Evolutionary conservation across 2,329 filamentous ascomycete species (phyloP), one percentile per base, ranked within the genome.

Genomic region (Incumbomyces delicatus): DNA sequence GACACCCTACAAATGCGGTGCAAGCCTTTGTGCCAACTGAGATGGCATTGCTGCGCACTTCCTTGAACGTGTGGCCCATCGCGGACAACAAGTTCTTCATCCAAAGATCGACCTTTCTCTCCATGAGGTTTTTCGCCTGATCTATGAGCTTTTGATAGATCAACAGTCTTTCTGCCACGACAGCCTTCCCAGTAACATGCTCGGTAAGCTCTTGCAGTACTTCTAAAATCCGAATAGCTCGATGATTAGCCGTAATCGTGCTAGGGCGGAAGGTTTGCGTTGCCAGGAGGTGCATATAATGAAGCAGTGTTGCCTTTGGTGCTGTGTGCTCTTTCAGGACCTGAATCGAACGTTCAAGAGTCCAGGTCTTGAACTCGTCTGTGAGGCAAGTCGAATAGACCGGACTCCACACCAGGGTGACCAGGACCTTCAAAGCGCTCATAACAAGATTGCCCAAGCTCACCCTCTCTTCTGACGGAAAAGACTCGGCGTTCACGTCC

Each of bases 81-180:
- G 87, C 87, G 16, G 80, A 80, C 53, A 96, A 80, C 16, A 95
- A 69, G 61, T 94, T 83, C 43, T 83, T 75, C 41, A 95, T 71
- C 90, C 92, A 98, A 49, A 86, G 75, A 2, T 76, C 72, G 46
- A 76, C 70, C 35, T 87, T 80, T 18, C 74, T 67, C 13, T 81
- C 66, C 81, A 98, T 94, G 17, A 79, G 69, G 14, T 72, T 65
- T 42, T 76, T 81, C 3, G 80, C 77, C 64, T 94, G 85, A 49
- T 77, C 76, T 18, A 95, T 65, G 1, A 98, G 71, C 45, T 80
- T 82, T 52, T 80, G 79, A 61, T 95, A 95, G 43, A 94, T 83
- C 39, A 80, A 72, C 10, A 95, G 72, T 13, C 90, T 80, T 49
- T 84, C 81, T 55, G 83, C 80, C 33, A 88, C 70, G 32, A 94